Percentiles rank a stretch among this genome's conserved stretches.
phyloP scores from a whole-genome alignment of 768 basidiomycete genomes.

The Serendipita sp. region DNA sequence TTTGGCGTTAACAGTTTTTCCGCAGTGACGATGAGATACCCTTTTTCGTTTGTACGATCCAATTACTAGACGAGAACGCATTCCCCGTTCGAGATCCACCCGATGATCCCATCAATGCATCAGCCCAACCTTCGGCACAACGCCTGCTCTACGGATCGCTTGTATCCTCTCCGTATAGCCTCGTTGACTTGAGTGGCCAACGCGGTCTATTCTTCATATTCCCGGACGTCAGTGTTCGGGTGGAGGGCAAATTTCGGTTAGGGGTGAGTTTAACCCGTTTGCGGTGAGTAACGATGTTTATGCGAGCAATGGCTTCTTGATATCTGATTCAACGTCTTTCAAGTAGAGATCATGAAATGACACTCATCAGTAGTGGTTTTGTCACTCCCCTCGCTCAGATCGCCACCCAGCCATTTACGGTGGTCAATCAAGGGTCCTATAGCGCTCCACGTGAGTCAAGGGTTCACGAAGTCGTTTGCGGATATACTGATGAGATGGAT shows the following conservation, averaged over 20 bases:
- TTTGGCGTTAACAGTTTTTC: slow-evolving; percentile 6
- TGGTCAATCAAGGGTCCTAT: slow-evolving; percentile 57
- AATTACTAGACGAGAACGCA: slow-evolving; percentile 12
- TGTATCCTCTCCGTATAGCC: slow-evolving; percentile 63
- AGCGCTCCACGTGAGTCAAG: slow-evolving; percentile 54
- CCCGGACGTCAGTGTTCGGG: slow-evolving; percentile 76
- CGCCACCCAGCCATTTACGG: slow-evolving; percentile 65
- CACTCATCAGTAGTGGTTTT: slow-evolving; percentile 36
- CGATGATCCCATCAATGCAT: slow-evolving; percentile 9
- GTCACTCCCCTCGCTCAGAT: slow-evolving; percentile 55
- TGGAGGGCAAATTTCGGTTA: slow-evolving; percentile 60
- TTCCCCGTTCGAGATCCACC: slow-evolving; percentile 10
- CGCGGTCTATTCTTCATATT: slow-evolving; percentile 80
- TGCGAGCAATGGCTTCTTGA: neutral
- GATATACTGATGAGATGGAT: slow-evolving; percentile 12
- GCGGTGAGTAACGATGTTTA: slow-evolving; percentile 52
- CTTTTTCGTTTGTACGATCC: slow-evolving; percentile 40
- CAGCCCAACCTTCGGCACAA: slow-evolving; percentile 29
- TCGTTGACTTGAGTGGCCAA: slow-evolving; percentile 68
- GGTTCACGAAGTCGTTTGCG: neutral
- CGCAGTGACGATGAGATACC: slow-evolving; percentile 69
- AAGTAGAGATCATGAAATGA: slow-evolving; percentile 37
- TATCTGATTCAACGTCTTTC: neutral
- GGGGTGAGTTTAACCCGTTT: slow-evolving; percentile 44
- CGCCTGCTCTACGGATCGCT: slow-evolving; percentile 71